Conservation (phyloP, 23 red algal genomes). For the Cyanidioschyzon merolae region DNA sequence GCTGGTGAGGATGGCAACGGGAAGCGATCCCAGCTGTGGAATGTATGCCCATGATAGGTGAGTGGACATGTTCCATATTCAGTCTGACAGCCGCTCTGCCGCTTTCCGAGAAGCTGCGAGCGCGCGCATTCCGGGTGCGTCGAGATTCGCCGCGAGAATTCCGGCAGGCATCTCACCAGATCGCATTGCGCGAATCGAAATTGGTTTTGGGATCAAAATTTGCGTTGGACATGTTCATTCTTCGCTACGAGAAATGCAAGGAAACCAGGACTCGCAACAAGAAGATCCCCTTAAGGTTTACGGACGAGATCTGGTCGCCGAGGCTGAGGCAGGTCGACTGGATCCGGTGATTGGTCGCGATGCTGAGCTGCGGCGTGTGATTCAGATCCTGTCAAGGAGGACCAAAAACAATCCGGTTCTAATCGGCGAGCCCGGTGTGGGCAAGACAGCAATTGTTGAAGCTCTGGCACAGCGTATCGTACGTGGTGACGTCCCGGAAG, state of each 20-base stretch:
- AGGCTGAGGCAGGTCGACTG: conserved; percentile 29
- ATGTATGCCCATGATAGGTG: too few relatives aligned
- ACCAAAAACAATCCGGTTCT: conserved; percentile 64
- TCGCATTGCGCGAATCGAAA: too few relatives aligned
- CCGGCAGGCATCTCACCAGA: background rate
- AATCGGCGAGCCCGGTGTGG: conserved; percentile 52
- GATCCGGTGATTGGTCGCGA: conserved; percentile 63
- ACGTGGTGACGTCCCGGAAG: conserved; percentile 30
- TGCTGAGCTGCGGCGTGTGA: conserved; percentile 31
- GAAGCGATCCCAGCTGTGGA: too few relatives aligned
- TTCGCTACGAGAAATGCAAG: background rate
- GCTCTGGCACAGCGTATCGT: conserved; percentile 44
- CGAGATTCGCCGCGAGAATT: background rate
- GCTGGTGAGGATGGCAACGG: too few relatives aligned
- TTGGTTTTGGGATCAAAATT: background rate
- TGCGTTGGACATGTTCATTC: background rate
- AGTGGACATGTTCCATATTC: too few relatives aligned
- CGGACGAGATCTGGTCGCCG: conserved; percentile 32
- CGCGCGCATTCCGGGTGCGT: background rate
- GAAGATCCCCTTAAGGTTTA: conserved; percentile 33
- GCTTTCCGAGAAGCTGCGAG: too few relatives aligned
- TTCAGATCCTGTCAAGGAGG: conserved; percentile 36
- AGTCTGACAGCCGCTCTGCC: too few relatives aligned
- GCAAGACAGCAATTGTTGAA: conserved; percentile 61
- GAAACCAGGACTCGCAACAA: background rate